Evolutionary conservation across 2,329 filamentous ascomycete genomes (phyloP), one percentile per base, ranked within the genome.

Genomic region (Calonectria hongkongensis): DNA sequence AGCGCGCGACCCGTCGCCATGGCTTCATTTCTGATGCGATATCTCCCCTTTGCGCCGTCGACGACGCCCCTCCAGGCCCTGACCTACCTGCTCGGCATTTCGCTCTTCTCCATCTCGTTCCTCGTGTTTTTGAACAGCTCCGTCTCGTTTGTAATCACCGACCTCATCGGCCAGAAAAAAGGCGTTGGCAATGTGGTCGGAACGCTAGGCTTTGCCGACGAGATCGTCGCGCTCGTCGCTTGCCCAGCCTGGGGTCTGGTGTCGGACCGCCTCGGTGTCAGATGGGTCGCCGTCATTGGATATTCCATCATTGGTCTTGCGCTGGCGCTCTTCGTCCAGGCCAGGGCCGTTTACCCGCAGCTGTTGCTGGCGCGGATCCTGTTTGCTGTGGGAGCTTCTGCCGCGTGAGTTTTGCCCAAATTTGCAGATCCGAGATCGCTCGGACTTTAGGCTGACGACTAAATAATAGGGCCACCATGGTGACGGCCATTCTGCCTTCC

Each of bases 361-460:
- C 87, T 99, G 77, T 86, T 98, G 68, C 86, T 98, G 50, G 95
- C 94, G 68, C 90, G 97, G 76, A 87, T 98, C 64, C 87, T 97
- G 68, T 99, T 99, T 84, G 97, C 96, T 76, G 79, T 98, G 21
- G 97, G 97, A 28, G 97, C 94, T 25, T 95, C 96, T n/a, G 97
- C 96, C 27, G 92, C 94, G 89, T 96, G 81, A 85, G 89, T 83
- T 41, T n/a, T 33, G 7, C 21, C 36, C 48, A 16, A 56, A 21
- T 21, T 30, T 39, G 27, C 12, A 66, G 48, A 36, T 45, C 33
- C 60, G 64, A 54, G 45, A 48, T 45, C 21, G 56, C 50, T 45
- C 33, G 45, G 25, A 28, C 54, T 18, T 28, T 56, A 58, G 68
- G 56, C 75, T 81, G 67, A 79, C 67, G 25, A 28, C 7, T 7